Evolutionary conservation across 441 rosid species (phyloP).

Genomic region (California macrophylla): DNA sequence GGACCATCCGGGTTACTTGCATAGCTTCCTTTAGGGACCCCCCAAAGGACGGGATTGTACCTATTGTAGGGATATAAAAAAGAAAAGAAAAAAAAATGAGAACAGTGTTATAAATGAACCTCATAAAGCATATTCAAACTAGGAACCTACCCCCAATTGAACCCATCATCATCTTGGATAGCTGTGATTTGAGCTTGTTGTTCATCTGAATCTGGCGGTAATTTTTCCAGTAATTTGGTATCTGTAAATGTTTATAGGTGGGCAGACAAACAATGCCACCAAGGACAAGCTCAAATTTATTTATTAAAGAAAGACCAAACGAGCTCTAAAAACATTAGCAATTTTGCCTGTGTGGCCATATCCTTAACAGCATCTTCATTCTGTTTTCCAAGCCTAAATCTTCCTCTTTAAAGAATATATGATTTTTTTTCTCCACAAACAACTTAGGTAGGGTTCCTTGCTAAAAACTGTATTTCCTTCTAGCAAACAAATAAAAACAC

Average conservation of each 20-base stretch:
- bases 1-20: constrained; percentile 72
- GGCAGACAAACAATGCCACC: constrained; percentile 13
- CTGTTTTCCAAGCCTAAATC: neutral
- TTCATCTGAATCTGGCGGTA: constrained; percentile 74
- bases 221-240: constrained; percentile 45
- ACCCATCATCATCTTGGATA: constrained; percentile 70
- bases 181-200: constrained; percentile 69
- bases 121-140: constrained; percentile 8
- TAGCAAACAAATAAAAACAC: neutral
- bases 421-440: neutral
- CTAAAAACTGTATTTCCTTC: neutral
- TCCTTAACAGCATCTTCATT: neutral
- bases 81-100: constrained; percentile 15
- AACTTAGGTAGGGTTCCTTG: neutral
- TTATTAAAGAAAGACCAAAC: constrained; percentile 8
- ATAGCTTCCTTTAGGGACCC: constrained; percentile 98
- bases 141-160: constrained; percentile 87
- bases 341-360: neutral
- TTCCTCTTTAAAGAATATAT: neutral
- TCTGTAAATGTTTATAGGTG: constrained; percentile 43
- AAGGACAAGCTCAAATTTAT: constrained; percentile 14
- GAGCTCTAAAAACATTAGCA: neutral
- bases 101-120: constrained; percentile 14
- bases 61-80: constrained; percentile 31
- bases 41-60: constrained; percentile 96